Evolutionary conservation across 129 eudicot species (phyloP).

Genomic region (Flaveria robusta): DNA sequence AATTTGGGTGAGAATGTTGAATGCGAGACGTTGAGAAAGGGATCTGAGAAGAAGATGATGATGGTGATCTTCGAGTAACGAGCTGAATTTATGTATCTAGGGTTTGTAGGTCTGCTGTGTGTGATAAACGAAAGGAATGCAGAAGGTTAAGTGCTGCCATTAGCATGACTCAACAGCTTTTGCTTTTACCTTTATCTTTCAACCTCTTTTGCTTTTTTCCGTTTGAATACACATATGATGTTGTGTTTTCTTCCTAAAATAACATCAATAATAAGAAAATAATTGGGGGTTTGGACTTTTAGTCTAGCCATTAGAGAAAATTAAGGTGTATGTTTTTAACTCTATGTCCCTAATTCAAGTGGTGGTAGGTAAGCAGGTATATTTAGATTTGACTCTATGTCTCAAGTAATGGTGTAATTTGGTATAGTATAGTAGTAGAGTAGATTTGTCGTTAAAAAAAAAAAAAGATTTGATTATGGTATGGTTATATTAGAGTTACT

Average conservation of each 20-base stretch:
- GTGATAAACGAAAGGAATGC: conserved; percentile 20
- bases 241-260: not conserved
- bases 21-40: conserved; percentile 15
- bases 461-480: too few relatives aligned
- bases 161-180: conserved; percentile 19
- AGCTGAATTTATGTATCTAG: not conserved
- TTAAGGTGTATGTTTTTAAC: too few relatives aligned
- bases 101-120: not conserved
- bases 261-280: not conserved
- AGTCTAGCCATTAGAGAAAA: too few relatives aligned
- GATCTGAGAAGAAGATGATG: not conserved
- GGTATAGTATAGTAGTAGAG: too few relatives aligned
- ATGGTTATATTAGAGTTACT: too few relatives aligned
- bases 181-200: conserved; percentile 24
- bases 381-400: too few relatives aligned
- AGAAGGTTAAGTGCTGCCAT: conserved; percentile 25
- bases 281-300: too few relatives aligned
- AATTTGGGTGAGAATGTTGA: not conserved
- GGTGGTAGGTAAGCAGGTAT: too few relatives aligned
- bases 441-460: too few relatives aligned
- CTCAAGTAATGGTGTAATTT: too few relatives aligned
- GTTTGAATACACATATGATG: conserved; percentile 14
- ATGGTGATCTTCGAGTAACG: too few relatives aligned
- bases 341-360: too few relatives aligned
- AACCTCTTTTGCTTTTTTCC: conserved; percentile 21